These are phyloP conservation scores for Phytophthora lateralis DNA, from an alignment of 352 stramenopile genomes.

Conservation along the genomic window DNA sequence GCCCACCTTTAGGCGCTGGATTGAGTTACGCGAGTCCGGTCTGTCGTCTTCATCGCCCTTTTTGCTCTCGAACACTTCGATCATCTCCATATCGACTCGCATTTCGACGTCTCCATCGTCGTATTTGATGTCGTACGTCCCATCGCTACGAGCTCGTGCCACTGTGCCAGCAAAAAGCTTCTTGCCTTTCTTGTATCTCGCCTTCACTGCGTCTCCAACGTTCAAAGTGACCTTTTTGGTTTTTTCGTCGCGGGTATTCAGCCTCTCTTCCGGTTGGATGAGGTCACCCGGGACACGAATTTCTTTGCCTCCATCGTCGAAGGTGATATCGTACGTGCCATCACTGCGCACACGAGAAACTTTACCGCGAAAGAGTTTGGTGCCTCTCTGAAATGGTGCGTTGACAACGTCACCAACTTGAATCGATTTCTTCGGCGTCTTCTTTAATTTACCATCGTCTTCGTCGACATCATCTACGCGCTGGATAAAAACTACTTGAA, in stretches of 20 bases:
- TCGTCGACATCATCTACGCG: slow-evolving; percentile 24
- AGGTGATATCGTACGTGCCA: slow-evolving; percentile 54
- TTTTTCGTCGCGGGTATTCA: slow-evolving; percentile 31
- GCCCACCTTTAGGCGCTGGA: slow-evolving; percentile 29
- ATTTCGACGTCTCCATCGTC: slow-evolving; percentile 63
- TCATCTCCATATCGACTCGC: slow-evolving; percentile 26
- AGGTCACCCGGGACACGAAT: slow-evolving; percentile 31
- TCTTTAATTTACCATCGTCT: slow-evolving; percentile 40
- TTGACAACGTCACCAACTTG: slow-evolving; percentile 58
- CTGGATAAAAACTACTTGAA: slow-evolving; percentile 39
- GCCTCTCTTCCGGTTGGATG: slow-evolving; percentile 33
- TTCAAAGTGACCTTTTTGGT: slow-evolving; percentile 23
- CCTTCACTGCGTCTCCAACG: slow-evolving; percentile 47
- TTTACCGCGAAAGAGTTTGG: slow-evolving; percentile 45
- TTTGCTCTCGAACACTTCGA: slow-evolving; percentile 26
- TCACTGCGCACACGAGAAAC: slow-evolving; percentile 47
- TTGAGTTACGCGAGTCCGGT: neutral
- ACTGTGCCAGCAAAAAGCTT: slow-evolving; percentile 54
- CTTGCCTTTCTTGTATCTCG: slow-evolving; percentile 43
- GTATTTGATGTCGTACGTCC: slow-evolving; percentile 73
- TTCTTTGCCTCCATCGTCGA: slow-evolving; percentile 48
- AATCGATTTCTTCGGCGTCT: slow-evolving; percentile 20
- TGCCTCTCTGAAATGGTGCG: slow-evolving; percentile 47
- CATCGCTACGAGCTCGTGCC: slow-evolving; percentile 43
- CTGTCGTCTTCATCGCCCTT: slow-evolving; percentile 4